A percentile compares a stretch with the other conserved stretches of the same genome.
Conservation (phyloP, 176 grass and related monocot species). For the Neostapfia colusana region DNA sequence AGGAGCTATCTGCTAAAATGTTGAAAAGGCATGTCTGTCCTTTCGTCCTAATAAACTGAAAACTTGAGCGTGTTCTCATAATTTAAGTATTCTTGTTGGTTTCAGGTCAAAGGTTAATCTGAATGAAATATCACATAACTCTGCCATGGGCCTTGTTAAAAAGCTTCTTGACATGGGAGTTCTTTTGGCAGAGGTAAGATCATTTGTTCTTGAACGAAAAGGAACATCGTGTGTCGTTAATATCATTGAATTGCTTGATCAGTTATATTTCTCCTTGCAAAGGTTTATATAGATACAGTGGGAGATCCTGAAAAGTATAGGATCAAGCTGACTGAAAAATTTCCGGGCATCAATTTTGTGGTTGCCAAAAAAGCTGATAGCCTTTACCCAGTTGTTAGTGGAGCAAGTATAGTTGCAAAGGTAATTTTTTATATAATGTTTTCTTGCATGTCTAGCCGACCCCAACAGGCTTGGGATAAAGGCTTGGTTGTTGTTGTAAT, state of each 20-base stretch:
- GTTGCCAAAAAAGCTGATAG: conserved; percentile 96
- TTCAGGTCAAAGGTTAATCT: conserved; percentile 85
- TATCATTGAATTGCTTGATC: not conserved
- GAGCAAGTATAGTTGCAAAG: conserved; percentile 95
- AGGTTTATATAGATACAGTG: conserved; percentile 96
- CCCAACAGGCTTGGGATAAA: too few relatives aligned
- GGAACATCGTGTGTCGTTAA: not conserved
- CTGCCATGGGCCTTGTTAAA: conserved; percentile 80
- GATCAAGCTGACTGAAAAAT: conserved; percentile 76
- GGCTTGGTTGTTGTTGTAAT: too few relatives aligned
- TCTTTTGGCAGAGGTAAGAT: conserved; percentile 70
- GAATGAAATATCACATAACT: conserved; percentile 96
- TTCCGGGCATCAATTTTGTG: conserved; percentile 87
- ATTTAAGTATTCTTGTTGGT: conserved; percentile 23
- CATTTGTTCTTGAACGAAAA: conserved; percentile 24
- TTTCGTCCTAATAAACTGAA: conserved; percentile 12
- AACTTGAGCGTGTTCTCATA: not conserved
- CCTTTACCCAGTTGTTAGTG: conserved; percentile 93
- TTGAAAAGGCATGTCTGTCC: conserved; percentile 55
- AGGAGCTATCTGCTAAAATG: conserved; percentile 90
- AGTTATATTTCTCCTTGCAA: conserved; percentile 20
- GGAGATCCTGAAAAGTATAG: conserved; percentile 93
- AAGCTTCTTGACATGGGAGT: conserved; percentile 72
- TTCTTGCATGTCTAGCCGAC: not conserved
- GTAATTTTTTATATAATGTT: conserved; percentile 38